These are phyloP conservation scores for Penicillium desertorum DNA, from an alignment of 495 filamentous ascomycete species.

Conservation along the genomic window DNA sequence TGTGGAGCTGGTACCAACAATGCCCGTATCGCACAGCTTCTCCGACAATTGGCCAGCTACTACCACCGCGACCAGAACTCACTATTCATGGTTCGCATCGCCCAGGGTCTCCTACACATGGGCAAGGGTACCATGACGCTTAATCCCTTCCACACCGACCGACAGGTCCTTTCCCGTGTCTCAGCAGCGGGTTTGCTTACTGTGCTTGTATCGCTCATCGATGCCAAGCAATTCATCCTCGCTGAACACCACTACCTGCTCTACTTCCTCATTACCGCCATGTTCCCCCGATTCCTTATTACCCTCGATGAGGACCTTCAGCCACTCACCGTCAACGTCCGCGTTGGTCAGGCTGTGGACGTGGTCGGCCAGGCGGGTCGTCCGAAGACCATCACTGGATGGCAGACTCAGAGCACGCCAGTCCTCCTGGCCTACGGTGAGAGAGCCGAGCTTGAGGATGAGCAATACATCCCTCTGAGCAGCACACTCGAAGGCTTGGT, in stretches of 20 bases:
- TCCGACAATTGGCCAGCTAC: constrained; percentile 94
- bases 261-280: constrained; percentile 96
- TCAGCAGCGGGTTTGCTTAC: constrained; percentile 86
- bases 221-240: constrained; percentile 92
- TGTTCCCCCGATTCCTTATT: constrained; percentile 94
- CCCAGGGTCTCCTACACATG: constrained; percentile 97
- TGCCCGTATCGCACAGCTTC: constrained; percentile 88
- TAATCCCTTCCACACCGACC: constrained; percentile 97
- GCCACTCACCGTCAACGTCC: constrained; percentile 91
- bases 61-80: constrained; percentile 95
- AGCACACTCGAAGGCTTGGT: constrained; percentile 92
- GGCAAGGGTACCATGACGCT: constrained; percentile 96
- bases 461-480: constrained; percentile 89
- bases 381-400: constrained; percentile 98
- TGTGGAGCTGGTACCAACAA: constrained; percentile 98
- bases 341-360: constrained; percentile 96
- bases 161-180: constrained; percentile 89
- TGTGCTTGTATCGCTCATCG: constrained; percentile 86
- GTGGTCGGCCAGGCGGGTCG: constrained; percentile 95
- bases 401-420: constrained; percentile 98
- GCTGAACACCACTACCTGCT: constrained; percentile 89
- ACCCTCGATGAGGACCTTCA: constrained; percentile 93
- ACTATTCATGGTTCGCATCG: constrained; percentile 98
- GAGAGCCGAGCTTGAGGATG: constrained; percentile 94
- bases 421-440: constrained; percentile 92